phyloP scores from a whole-genome alignment of 2,329 filamentous ascomycete genomes.

The Penicillium corylophilum region DNA sequence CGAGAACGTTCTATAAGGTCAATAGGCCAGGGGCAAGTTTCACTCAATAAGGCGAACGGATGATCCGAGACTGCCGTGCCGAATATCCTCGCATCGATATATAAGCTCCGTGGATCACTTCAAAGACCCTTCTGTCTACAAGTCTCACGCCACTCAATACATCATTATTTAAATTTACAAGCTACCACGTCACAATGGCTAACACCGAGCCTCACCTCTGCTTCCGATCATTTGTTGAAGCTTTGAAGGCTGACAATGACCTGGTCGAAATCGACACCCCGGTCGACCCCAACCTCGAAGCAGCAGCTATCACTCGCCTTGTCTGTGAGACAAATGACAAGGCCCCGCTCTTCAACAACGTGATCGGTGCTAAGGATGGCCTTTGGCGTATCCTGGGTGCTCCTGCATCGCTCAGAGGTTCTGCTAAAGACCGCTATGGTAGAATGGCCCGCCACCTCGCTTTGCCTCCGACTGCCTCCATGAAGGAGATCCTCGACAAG shows the following conservation, averaged over 20 bases:
- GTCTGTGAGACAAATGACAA: constrained; percentile 49
- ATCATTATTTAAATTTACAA: not conserved
- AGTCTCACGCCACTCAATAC: not conserved
- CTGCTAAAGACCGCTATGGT: constrained; percentile 15
- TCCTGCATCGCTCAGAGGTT: no score
- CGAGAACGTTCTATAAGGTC: not conserved
- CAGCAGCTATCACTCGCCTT: constrained; percentile 48
- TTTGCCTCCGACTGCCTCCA: constrained; percentile 39
- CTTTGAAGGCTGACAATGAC: constrained; percentile 45
- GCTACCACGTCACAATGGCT: not conserved
- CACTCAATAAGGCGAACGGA: not conserved
- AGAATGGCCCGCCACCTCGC: constrained; percentile 46
- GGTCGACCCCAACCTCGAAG: constrained; percentile 49
- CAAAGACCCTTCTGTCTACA: not conserved
- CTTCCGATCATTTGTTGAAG: constrained; percentile 50
- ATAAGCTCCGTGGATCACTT: not conserved
- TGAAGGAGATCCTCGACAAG: constrained; percentile 44
- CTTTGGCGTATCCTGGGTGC: constrained; percentile 37
- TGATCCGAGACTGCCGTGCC: not conserved
- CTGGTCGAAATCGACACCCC: constrained; percentile 45
- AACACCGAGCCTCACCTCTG: constrained; percentile 28
- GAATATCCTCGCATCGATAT: no score
- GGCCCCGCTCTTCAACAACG: constrained; percentile 54
- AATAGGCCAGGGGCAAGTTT: not conserved
- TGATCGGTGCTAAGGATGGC: constrained; percentile 48